Base-by-base conservation (phyloP, 108 stramenopile genomes). In the Cyclotella sp. region DNA sequence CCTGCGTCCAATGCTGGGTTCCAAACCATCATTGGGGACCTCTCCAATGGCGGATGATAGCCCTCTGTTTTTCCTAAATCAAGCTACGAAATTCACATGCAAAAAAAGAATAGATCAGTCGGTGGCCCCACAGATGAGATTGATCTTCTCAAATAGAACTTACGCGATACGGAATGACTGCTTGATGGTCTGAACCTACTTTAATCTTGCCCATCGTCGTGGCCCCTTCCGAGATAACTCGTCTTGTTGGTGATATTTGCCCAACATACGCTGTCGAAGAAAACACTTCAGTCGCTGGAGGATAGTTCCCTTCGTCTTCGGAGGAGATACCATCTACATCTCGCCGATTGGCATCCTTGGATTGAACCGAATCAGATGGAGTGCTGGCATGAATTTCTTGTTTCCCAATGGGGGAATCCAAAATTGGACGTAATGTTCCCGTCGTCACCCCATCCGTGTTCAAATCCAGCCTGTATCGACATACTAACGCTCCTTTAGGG, bases 151-250 rank as follows among this genome's bases (percentile, higher is more conserved):
- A 18, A 4, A 15, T 34, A 45, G 7, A 46, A 47, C 67, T 68
- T 24, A 68, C 67, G 27, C 52, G 46, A 16, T 34, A 65, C 14
- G 89, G 88, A 66, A 93, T 79, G 21, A 63, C 28, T 30, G 79
- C 90, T 81, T 95, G 94, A 70, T 90, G 85, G 39, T 89, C 74
- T 11, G 66, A 60, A 13, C 92, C 94, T n/a, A 92, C 86, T 44
- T 86, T 77, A 70, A 90, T 95, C 45, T 85, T 82, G 22, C 91
- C 83, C 28, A 85, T 49, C 15, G 68, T 84, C 11, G 74, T 76
- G 24, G 22, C 74, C 30, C 87, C 92, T 62, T 91, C 92, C 15
- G 81, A 75, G 15, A 87, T 79, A 9, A 77, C 68, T 55, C 65
- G 73, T 57, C 73, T 80, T 14, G 34, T 49, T 7, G 79, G 70